Evolutionary conservation across 305 asterid genomes (phyloP).

Genomic region (Plantago lanceolata): DNA sequence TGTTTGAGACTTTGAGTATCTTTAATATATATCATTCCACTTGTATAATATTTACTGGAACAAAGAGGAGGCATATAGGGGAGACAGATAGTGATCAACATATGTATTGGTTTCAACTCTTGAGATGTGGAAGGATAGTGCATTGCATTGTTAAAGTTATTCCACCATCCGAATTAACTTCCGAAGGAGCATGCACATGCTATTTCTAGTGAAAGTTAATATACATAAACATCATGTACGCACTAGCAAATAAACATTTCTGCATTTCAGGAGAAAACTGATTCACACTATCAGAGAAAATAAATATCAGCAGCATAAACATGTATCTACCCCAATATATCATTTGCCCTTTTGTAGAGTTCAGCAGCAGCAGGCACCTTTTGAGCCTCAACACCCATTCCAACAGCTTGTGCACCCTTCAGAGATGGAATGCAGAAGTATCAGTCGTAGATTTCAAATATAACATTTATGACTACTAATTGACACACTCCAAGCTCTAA

Average conservation of each 20-base stretch:
- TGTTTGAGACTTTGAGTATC: no score
- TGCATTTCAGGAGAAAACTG: background rate
- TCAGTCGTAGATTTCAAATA: conserved; percentile 1
- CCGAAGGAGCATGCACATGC: no score
- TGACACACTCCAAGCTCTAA: background rate
- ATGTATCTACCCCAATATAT: conserved; percentile 65
- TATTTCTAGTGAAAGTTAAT: no score
- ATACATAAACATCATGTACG: no score
- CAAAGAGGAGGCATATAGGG: no score
- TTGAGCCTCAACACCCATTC: conserved; percentile 95
- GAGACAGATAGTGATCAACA: no score
- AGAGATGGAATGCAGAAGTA: conserved; percentile 24
- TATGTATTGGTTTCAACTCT: no score
- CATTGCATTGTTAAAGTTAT: no score
- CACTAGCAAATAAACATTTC: background rate
- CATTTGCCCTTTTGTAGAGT: conserved; percentile 72
- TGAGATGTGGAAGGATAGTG: no score
- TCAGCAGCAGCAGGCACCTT: conserved; percentile 93
- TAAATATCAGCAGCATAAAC: background rate
- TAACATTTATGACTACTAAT: conserved; percentile 11
- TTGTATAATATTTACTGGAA: no score
- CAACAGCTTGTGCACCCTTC: conserved; percentile 98
- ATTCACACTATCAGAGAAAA: background rate
- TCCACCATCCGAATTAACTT: no score
- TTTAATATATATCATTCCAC: no score